These are phyloP conservation scores for Tolypocladium tundrense DNA, from an alignment of 2,329 filamentous ascomycete genomes.

Conservation along the genomic window DNA sequence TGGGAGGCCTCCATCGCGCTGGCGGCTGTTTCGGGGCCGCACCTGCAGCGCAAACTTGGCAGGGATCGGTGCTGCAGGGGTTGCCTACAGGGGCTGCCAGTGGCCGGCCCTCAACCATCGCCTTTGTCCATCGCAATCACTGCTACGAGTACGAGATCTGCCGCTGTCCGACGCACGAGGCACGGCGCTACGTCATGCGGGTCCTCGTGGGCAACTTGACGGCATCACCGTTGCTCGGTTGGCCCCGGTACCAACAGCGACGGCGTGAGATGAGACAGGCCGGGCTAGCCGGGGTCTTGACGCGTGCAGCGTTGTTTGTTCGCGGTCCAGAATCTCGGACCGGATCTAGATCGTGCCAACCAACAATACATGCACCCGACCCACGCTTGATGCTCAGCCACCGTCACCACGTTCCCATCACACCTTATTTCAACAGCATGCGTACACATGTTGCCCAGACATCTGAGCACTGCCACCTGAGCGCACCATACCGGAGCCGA, in stretches of 20 bases:
- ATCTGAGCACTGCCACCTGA: not conserved
- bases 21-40: too few relatives aligned
- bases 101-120: not conserved
- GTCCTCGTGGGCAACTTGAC: not conserved
- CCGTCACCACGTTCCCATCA: not conserved
- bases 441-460: not conserved
- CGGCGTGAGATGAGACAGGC: not conserved
- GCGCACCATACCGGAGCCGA: not conserved
- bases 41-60: not conserved
- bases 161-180: not conserved
- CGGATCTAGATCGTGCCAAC: not conserved
- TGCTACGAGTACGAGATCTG: not conserved
- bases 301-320: too few relatives aligned
- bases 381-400: not conserved
- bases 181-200: not conserved
- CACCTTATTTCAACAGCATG: constrained; percentile 1
- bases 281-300: not conserved
- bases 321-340: not conserved
- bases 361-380: not conserved
- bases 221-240: not conserved
- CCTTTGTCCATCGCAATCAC: not conserved
- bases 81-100: not conserved
- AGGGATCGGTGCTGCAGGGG: not conserved
- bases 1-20: not conserved
- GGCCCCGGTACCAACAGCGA: not conserved